phyloP scores from a whole-genome alignment of 2,329 filamentous ascomycete genomes.

The Metarhizium guizhouense region DNA sequence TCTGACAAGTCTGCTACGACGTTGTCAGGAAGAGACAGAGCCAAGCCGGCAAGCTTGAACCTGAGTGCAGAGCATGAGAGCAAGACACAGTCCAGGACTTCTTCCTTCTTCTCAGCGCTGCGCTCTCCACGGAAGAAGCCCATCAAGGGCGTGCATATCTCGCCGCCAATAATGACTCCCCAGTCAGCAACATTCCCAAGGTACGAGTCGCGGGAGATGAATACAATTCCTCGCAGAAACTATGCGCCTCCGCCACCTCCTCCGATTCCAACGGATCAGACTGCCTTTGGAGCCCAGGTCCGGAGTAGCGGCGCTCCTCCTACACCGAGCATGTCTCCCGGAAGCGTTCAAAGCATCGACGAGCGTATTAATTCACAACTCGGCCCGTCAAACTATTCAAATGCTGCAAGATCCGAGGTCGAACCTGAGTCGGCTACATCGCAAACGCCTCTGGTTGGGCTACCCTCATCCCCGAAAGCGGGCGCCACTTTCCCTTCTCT shows the following conservation, averaged over 20 bases:
- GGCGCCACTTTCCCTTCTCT: slow-evolving; percentile 26
- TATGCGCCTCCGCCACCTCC: slow-evolving; percentile 50
- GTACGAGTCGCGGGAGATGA: slow-evolving; percentile 48
- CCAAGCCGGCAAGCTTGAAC: slow-evolving; percentile 42
- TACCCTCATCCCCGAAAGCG: slow-evolving; percentile 34
- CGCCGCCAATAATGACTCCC: slow-evolving; percentile 57
- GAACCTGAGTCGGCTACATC: slow-evolving; percentile 45
- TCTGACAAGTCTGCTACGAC: slow-evolving; percentile 16
- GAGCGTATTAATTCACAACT: slow-evolving; percentile 40
- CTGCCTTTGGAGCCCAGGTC: slow-evolving; percentile 23
- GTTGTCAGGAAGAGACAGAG: slow-evolving; percentile 32
- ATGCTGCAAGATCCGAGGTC: slow-evolving; percentile 29
- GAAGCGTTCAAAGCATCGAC: slow-evolving; percentile 40
- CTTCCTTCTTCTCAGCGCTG: slow-evolving; percentile 52
- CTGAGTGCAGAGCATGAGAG: slow-evolving; percentile 34
- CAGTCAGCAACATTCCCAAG: slow-evolving; percentile 50
- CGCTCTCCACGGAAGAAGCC: slow-evolving; percentile 49
- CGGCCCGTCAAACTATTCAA: slow-evolving; percentile 17
- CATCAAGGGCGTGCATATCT: slow-evolving; percentile 47
- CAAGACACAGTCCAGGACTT: slow-evolving; percentile 46
- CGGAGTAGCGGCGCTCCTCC: slow-evolving; percentile 16
- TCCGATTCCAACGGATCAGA: slow-evolving; percentile 41
- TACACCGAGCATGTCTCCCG: slow-evolving; percentile 29
- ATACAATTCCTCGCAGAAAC: slow-evolving; percentile 45
- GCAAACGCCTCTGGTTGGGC: slow-evolving; percentile 40